These are phyloP conservation scores for Aspergillus calidoustus DNA, from an alignment of 2,329 filamentous ascomycete genomes.

Conservation along the genomic window DNA sequence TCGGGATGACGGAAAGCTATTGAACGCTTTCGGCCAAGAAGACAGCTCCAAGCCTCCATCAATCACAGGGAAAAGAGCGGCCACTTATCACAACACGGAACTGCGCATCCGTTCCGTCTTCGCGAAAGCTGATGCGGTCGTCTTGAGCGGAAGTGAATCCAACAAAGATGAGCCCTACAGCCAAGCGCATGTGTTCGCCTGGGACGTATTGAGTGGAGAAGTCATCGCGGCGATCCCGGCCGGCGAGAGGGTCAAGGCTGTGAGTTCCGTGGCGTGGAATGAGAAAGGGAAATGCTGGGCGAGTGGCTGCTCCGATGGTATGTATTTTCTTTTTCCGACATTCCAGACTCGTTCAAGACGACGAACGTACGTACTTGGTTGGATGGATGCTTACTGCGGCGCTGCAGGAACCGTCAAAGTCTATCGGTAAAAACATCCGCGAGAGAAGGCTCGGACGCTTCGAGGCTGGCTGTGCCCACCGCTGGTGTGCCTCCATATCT, in stretches of 20 bases:
- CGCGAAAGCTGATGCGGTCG: conserved; percentile 75
- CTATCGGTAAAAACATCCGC: conserved; percentile 18
- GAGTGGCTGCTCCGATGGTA: conserved; percentile 49
- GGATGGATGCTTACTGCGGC: conserved; percentile 9
- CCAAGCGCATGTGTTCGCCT: conserved; percentile 58
- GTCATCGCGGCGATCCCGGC: conserved; percentile 63
- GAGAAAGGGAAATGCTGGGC: conserved; percentile 46
- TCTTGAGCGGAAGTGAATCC: conserved; percentile 79
- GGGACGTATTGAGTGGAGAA: conserved; percentile 80
- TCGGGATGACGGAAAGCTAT: conserved; percentile 70
- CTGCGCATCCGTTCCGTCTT: conserved; percentile 77
- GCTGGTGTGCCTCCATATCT: neutral
- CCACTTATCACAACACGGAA: conserved; percentile 64
- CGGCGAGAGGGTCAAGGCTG: conserved; percentile 46
- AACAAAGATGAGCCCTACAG: conserved; percentile 22
- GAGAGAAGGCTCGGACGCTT: neutral
- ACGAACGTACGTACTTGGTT: neutral
- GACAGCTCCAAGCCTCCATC: neutral
- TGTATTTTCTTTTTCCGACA: conserved; percentile 14
- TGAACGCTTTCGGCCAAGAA: conserved; percentile 69
- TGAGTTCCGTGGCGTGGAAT: conserved; percentile 53
- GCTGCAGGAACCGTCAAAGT: conserved; percentile 27
- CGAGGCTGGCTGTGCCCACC: neutral
- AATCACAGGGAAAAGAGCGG: neutral
- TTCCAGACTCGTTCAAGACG: neutral